Base-by-base conservation (phyloP, 2,329 filamentous ascomycete species). In the Furcasterigmium furcatum region DNA sequence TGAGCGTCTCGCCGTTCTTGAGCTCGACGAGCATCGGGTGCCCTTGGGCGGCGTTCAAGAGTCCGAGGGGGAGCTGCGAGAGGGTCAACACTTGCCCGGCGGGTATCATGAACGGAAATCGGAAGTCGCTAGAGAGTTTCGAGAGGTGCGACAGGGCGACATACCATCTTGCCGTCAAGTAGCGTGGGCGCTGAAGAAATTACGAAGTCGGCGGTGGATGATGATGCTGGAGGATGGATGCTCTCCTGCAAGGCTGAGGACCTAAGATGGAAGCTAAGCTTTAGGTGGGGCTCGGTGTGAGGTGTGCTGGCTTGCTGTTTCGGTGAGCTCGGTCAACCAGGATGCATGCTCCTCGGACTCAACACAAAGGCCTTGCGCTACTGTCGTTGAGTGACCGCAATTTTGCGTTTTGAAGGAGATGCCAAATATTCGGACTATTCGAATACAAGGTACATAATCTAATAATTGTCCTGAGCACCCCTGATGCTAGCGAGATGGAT, bases 21-120 rank as follows among this genome's bases (percentile, higher is more conserved):
- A 96, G 86, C 75, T 96, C 91, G 55, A 96, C 91, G 46, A 96
- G 85, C 87, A 96, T 97, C 4, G 94, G 92, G 66, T 96, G 90
- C 78, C 94, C 94, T 76, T 96, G 91, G 55, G 94, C 91, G 59
- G 92, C 92, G 60, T 89, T 97, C 52, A 99, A 80, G 42, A 99
- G 85, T 62, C 91, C 91, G 65, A 87, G 77, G 54, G 84, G 84
- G 55, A 87, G 66, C 84, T 87, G 55, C 36, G 43, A 41, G 20
- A 30, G 24, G 30, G 34, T 42, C 21, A 42, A 27, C 27, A n/a
- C 14, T 5, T 9, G 7, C 16, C 18, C 12, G 34, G 19, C 34
- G 10, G 30, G 14, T 32, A n/a, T 3, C 5, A 32, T 32, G 12
- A 32, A 13, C 14, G 30, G 9, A n/a, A n/a, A n/a, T n/a, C n/a